Base-by-base conservation (phyloP, 2,329 filamentous ascomycete species). In the Nannizziopsis arthrosporioides region DNA sequence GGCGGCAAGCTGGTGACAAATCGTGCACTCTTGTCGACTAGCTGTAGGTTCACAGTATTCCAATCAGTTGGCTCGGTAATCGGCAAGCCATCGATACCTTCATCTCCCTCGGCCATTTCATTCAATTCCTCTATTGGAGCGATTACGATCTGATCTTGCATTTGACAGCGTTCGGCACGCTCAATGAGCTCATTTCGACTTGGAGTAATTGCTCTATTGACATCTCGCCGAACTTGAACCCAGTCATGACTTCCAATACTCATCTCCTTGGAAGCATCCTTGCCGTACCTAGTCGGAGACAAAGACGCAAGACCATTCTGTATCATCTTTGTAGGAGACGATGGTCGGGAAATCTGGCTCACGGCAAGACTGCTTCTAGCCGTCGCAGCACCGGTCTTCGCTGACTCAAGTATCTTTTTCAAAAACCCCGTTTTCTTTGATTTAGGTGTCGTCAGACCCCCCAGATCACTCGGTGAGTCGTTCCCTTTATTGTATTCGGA, bases 171-270 rank as follows among this genome's bases (percentile, higher is more conserved):
- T 58, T 98, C 90, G 38, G 79, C 82, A 47, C 90, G 75, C 62
- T 98, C 92, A 35, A 80, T 74, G 15, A 82, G 78, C 68, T 98
- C 92, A 55, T 90, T 92, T 52, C 81, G 82, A 65, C 89, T 94
- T 34, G 95, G 73, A 0, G 90, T 92, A 61, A 94, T 96, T 2
- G 90, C 94, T 32, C 92, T 79, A 64, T 98, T 96, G 41, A 98
- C 84, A 65, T 98, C 93, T 40, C 92, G 80, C 32, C 92, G 83
- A 17, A 96, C 88, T 63, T 96, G 89, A n/a, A 98, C 88, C 89
- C 92, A 98, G 63, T 96, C 90, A 12, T 58, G 69, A 57, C 68
- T 63, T 34, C 71, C 75, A 5, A 84, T 65, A 1, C 84, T 86
- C 75, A 84, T 84, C 14, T 93, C 87, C 48, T 77, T 75, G 11